A percentile compares a stretch with the other conserved stretches of the same genome.
These are phyloP conservation scores for Syncephalis plumigaleata DNA, from an alignment of 371 early-diverging fungal genomes.

Conservation along the genomic window DNA sequence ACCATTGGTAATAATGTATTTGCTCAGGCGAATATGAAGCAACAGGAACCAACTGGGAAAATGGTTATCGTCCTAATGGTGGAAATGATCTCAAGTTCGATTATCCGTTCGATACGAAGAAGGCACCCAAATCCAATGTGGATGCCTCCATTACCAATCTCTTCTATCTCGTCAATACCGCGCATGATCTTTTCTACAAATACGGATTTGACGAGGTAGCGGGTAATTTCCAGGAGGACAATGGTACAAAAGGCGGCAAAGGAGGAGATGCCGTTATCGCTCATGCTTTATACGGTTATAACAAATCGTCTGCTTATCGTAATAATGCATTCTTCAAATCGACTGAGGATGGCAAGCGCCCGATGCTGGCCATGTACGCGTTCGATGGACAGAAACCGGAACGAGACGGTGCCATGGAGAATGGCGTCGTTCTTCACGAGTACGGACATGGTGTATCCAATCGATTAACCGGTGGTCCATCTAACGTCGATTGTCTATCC, in stretches of 20 bases:
- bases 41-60: slow-evolving; percentile 46
- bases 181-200: slow-evolving; percentile 66
- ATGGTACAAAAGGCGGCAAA: slow-evolving; percentile 64
- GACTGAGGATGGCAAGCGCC: slow-evolving; percentile 82
- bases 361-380: slow-evolving; percentile 85
- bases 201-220: slow-evolving; percentile 89
- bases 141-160: slow-evolving; percentile 83
- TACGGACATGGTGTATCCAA: slow-evolving; percentile 81
- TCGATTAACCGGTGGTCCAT: slow-evolving; percentile 85
- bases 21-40: slow-evolving; percentile 43
- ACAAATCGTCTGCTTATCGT: neutral
- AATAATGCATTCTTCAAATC: slow-evolving; percentile 94
- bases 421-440: slow-evolving; percentile 85
- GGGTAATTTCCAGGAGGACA: slow-evolving; percentile 93
- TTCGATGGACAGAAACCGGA: slow-evolving; percentile 57
- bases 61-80: slow-evolving; percentile 61
- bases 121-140: slow-evolving; percentile 50
- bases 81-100: slow-evolving; percentile 48
- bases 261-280: slow-evolving; percentile 81
- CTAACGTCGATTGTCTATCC: slow-evolving; percentile 77
- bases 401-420: slow-evolving; percentile 88
- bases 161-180: slow-evolving; percentile 84
- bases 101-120: slow-evolving; percentile 45
- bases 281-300: slow-evolving; percentile 79
- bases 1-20: slow-evolving; percentile 69